Evolutionary conservation across 2,329 filamentous ascomycete species (phyloP).

Genomic region (Fusarium euwallaceae): DNA sequence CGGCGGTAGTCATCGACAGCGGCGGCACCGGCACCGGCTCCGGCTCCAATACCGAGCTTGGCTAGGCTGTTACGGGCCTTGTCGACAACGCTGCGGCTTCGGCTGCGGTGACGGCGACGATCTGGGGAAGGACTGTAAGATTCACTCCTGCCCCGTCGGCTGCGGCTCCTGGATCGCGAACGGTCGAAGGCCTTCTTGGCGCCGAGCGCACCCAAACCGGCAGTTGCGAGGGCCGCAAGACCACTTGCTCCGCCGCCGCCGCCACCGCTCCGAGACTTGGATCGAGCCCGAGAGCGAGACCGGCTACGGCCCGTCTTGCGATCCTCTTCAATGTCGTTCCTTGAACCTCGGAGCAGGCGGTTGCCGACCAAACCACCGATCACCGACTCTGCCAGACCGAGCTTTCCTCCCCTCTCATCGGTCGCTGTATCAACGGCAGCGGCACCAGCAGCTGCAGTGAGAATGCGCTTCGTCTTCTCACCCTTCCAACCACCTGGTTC

Average conservation of each 20-base stretch:
- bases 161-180: conserved; percentile 67
- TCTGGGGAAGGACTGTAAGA: conserved; percentile 60
- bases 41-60: conserved; percentile 71
- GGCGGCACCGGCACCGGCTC: conserved; percentile 56
- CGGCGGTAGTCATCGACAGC: conserved; percentile 54
- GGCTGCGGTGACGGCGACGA: conserved; percentile 61
- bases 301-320: conserved; percentile 72
- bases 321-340: conserved; percentile 74
- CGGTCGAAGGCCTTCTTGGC: conserved; percentile 71
- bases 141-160: conserved; percentile 65
- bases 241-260: conserved; percentile 59
- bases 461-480: conserved; percentile 89
- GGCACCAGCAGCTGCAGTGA: conserved; percentile 88
- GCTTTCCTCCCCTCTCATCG: conserved; percentile 81
- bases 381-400: conserved; percentile 87
- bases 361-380: conserved; percentile 90
- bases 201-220: conserved; percentile 70
- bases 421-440: conserved; percentile 87
- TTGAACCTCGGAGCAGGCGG: conserved; percentile 84
- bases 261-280: conserved; percentile 59
- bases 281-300: conserved; percentile 76
- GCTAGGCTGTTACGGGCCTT: conserved; percentile 71
- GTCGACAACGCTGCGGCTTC: conserved; percentile 76
- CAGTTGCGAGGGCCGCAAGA: conserved; percentile 73
- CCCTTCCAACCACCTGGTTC: conserved; percentile 91